Evolutionary conservation across 371 early-diverging fungal species (phyloP).

Genomic region (Mortierella sp.): DNA sequence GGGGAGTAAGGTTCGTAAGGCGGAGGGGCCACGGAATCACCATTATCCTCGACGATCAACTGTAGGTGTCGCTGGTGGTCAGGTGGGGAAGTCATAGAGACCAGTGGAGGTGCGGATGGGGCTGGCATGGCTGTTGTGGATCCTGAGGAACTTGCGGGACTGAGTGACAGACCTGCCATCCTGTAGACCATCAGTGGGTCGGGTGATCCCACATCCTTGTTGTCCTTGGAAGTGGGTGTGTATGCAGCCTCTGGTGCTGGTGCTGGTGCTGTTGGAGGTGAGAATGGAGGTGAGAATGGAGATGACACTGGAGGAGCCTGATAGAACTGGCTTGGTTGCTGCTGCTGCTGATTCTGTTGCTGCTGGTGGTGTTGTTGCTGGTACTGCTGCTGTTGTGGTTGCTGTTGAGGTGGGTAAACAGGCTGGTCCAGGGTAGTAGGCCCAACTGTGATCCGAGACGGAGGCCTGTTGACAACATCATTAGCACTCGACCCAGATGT

Average conservation of each 20-base stretch:
- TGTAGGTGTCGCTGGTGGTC: no score
- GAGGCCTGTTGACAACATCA: neutral
- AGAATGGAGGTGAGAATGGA: no score
- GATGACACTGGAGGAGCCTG: neutral
- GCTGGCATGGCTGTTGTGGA: neutral
- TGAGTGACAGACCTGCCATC: slow-evolving; percentile 20
- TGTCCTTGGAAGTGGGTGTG: neutral
- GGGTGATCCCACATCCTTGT: slow-evolving; percentile 17
- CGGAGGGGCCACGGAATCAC: slow-evolving; percentile 24
- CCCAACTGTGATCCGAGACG: slow-evolving; percentile 2
- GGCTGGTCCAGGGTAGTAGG: slow-evolving; percentile 6
- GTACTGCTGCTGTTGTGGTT: neutral
- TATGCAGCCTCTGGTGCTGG: neutral
- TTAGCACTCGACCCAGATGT: neutral
- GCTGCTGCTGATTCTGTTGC: neutral
- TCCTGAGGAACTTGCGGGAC: slow-evolving; percentile 6
- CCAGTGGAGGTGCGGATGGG: slow-evolving; percentile 29
- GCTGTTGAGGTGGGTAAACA: slow-evolving; percentile 7
- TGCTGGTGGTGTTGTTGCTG: neutral
- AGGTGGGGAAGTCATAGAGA: neutral
- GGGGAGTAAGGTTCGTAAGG: slow-evolving; percentile 17
- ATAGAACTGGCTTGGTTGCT: neutral
- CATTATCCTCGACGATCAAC: neutral
- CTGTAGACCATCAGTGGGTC: slow-evolving; percentile 26
- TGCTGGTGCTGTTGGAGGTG: neutral